Conservation (phyloP, 176 grass and related monocot genomes). For the Ananas comosus region DNA sequence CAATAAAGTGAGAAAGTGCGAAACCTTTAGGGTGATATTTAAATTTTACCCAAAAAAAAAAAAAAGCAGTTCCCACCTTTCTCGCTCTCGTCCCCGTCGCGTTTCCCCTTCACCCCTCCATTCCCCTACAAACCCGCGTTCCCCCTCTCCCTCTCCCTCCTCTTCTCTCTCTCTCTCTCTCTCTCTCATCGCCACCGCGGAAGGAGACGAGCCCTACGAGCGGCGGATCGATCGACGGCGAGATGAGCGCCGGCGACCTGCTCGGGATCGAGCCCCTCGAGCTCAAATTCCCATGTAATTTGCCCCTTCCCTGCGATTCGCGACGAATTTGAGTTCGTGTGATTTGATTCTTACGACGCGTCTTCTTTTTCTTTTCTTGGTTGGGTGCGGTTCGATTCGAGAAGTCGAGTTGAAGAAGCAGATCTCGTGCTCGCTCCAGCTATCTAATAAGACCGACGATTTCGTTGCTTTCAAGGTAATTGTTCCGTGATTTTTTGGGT, state of each 20-base stretch:
- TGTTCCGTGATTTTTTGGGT: background rate
- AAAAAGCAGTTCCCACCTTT: too few species aligned
- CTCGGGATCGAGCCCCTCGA: slow-evolving; percentile 54
- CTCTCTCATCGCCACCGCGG: too few species aligned
- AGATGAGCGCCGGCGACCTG: slow-evolving; percentile 38
- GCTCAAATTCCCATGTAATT: slow-evolving; percentile 34
- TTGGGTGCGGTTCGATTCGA: slow-evolving; percentile 7
- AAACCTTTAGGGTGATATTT: too few species aligned
- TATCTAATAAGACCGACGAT: slow-evolving; percentile 56
- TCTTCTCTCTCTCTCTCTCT: background rate
- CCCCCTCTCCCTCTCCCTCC: slow-evolving; percentile 1
- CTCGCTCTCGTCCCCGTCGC: background rate
- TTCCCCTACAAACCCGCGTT: slow-evolving; percentile 22
- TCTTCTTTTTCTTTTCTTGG: background rate
- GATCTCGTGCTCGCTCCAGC: slow-evolving; percentile 74
- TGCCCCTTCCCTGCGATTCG: background rate
- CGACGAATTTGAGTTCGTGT: too few species aligned
- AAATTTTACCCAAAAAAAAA: too few species aligned
- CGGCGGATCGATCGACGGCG: background rate
- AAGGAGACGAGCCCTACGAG: too few species aligned
- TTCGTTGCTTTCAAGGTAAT: slow-evolving; percentile 70
- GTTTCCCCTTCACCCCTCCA: background rate
- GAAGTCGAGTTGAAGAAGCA: slow-evolving; percentile 84
- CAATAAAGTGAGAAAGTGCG: too few species aligned
- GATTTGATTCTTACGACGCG: too few species aligned